These are phyloP conservation scores for Colletotrichum phormii DNA, from an alignment of 2,329 filamentous ascomycete species.

Conservation along the genomic window DNA sequence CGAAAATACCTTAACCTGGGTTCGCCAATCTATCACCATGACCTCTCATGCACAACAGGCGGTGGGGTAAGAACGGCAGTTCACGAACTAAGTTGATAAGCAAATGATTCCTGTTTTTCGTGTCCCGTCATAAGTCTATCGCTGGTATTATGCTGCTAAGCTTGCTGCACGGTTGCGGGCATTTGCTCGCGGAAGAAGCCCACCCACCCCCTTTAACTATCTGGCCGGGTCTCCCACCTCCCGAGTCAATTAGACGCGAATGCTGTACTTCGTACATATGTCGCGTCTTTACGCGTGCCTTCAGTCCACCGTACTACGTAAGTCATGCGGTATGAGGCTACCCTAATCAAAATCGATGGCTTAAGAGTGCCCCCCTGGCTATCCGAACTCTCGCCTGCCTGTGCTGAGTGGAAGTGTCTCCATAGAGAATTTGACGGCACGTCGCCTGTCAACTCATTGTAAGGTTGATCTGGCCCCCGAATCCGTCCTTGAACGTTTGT, in stretches of 20 bases:
- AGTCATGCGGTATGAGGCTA: background rate
- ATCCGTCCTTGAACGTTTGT: background rate
- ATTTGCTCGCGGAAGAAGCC: background rate
- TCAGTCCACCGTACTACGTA: background rate
- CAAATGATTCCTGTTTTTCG: background rate
- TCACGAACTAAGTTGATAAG: no score
- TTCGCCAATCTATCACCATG: conserved; percentile 10
- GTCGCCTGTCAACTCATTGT: background rate
- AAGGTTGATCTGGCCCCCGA: background rate
- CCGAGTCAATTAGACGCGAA: background rate
- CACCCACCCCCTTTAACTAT: no score
- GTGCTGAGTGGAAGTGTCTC: background rate
- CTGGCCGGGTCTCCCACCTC: conserved; percentile 4
- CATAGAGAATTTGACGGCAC: background rate
- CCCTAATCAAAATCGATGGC: background rate
- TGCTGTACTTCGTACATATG: background rate
- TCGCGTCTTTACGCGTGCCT: background rate
- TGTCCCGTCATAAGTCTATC: no score
- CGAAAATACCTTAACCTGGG: conserved; percentile 2
- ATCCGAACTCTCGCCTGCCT: background rate
- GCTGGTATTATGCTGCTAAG: background rate
- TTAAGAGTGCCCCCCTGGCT: background rate
- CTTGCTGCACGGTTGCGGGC: background rate
- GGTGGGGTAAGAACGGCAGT: background rate
- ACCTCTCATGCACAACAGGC: background rate